Percentiles rank a stretch among this genome's conserved stretches.
Conservation (phyloP, 106 monocot species). For the Phalaenopsis aphrodite region DNA sequence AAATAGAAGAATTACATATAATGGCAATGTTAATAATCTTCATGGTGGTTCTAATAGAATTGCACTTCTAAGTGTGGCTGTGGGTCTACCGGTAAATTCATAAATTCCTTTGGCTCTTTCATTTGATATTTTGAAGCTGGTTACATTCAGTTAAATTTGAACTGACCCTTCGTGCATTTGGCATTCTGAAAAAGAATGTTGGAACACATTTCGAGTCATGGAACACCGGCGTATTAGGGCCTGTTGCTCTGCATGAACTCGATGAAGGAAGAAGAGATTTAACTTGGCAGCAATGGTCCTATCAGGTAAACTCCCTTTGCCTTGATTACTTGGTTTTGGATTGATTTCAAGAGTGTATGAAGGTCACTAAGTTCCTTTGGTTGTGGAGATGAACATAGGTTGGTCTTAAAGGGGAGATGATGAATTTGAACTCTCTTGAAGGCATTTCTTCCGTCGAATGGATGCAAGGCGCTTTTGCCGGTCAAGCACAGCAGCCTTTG, state of each 20-base stretch:
- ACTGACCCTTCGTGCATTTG: neutral
- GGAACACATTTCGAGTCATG: conserved; percentile 89
- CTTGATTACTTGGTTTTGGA: neutral
- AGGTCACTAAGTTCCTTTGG: neutral
- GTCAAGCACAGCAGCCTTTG: conserved; percentile 61
- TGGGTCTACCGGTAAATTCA: conserved; percentile 76
- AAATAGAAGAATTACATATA: conserved; percentile 61
- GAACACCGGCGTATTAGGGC: conserved; percentile 91
- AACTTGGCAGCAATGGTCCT: conserved; percentile 92
- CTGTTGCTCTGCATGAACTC: conserved; percentile 69
- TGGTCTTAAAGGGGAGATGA: conserved; percentile 82
- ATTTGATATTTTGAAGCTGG: neutral
- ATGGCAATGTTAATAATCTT: conserved; percentile 46
- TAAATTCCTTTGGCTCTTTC: neutral
- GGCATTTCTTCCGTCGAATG: conserved; percentile 81
- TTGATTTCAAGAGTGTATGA: neutral
- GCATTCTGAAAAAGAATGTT: conserved; percentile 50
- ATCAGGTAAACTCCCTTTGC: conserved; percentile 47
- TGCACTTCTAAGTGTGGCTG: conserved; percentile 85
- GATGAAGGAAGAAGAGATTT: conserved; percentile 83
- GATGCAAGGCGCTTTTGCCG: conserved; percentile 60
- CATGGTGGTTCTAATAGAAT: conserved; percentile 86
- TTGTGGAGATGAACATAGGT: conserved; percentile 24
- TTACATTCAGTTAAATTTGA: neutral
- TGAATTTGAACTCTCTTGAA: conserved; percentile 82